Percentiles rank a stretch among this genome's conserved stretches.
Evolutionary conservation across 768 basidiomycete species (phyloP).

Genomic region (Neoboletus brunneissimus): DNA sequence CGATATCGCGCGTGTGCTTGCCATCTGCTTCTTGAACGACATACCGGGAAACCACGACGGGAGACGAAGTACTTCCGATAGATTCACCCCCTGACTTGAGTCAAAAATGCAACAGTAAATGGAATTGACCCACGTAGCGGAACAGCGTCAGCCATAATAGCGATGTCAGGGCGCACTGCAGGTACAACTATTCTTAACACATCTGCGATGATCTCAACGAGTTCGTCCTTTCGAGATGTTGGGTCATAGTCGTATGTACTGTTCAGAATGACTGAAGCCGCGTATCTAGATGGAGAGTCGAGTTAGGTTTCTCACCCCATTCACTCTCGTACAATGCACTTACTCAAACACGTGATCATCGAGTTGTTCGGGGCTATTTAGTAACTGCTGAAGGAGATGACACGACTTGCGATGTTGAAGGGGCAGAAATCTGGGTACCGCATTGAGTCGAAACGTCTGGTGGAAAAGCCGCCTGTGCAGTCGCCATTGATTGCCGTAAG

Average conservation of each 20-base stretch:
- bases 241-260: conserved; percentile 6
- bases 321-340: not conserved
- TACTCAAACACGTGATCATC: conserved; percentile 8
- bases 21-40: conserved; percentile 6
- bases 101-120: not conserved
- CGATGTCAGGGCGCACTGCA: not conserved
- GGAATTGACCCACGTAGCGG: not conserved
- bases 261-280: not conserved
- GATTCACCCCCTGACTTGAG: not conserved
- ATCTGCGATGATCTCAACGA: not conserved
- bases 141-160: not conserved
- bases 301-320: not conserved
- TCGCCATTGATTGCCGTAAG: conserved; percentile 13
- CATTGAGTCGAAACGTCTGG: not conserved
- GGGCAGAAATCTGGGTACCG: not conserved
- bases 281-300: not conserved
- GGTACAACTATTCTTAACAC: not conserved
- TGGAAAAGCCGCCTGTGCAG: conserved; percentile 9
- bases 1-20: not conserved
- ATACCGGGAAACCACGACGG: conserved; percentile 5
- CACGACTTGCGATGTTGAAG: conserved; percentile 2
- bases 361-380: not conserved
- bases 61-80: conserved; percentile 1
- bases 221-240: not conserved
- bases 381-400: not conserved